Percentiles rank a stretch among this genome's conserved stretches.
These are phyloP conservation scores for Ophiostoma triangulosporum DNA, from an alignment of 2,329 filamentous ascomycete species.

Conservation along the genomic window DNA sequence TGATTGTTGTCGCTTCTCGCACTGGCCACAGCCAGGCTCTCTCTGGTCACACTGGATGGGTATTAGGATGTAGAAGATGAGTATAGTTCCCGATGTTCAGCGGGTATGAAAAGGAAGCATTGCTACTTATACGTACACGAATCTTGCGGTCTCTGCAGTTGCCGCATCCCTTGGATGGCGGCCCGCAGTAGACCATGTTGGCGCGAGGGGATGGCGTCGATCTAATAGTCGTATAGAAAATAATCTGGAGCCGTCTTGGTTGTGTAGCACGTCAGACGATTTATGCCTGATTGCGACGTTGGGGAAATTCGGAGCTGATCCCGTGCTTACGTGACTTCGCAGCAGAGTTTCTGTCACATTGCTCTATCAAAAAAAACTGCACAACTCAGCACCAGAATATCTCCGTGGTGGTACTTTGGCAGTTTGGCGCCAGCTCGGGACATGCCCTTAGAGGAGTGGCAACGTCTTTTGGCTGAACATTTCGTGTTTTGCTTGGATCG, in stretches of 20 bases:
- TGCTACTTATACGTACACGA: constrained; percentile 36
- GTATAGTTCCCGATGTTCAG: not conserved
- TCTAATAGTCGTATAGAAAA: not conserved
- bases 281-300: constrained; percentile 5
- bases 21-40: constrained; percentile 39
- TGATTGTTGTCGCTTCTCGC: constrained; percentile 34
- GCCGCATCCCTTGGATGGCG: constrained; percentile 43
- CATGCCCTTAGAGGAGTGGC: not conserved
- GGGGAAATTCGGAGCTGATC: no score
- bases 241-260: no score
- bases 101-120: not conserved
- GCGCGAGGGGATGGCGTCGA: not conserved
- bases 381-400: no score
- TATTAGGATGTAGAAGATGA: not conserved
- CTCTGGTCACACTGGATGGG: constrained; percentile 36
- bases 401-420: no score
- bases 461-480: not conserved
- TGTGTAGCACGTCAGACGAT: no score
- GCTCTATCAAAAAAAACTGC: no score
- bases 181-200: constrained; percentile 43
- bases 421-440: no score
- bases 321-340: no score
- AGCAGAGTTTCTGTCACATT: no score
- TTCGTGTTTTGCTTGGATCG: not conserved
- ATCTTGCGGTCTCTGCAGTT: constrained; percentile 43